Base-by-base conservation (phyloP, 2,329 filamentous ascomycete genomes). In the Cyclaneusma minus region DNA sequence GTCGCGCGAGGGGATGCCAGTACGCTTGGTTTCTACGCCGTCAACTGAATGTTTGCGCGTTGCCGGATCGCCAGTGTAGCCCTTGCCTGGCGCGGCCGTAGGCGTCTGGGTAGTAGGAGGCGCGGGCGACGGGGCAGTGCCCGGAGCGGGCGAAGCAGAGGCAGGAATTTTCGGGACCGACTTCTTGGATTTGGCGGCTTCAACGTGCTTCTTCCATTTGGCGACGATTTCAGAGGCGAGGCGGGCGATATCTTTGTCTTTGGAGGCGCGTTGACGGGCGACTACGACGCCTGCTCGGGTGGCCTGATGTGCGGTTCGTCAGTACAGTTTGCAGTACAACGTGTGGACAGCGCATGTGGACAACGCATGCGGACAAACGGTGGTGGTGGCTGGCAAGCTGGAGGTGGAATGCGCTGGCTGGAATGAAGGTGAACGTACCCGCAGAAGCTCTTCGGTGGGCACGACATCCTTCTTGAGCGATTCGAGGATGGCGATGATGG, bases 231-330 rank as follows among this genome's bases (percentile, higher is more conserved):
- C 80, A 32, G 68, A 64, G 3, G 89, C 84, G 22, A 81, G 61
- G 27, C 70, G 68, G 24, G 76, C 73, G 40, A 95, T 77, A 22
- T 85, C 72, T 50, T 81, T 84, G 60, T 91, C 78, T 30, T 72
- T 52, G 50, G 91, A 84, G 33, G 78, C 55, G 28, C 72, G 64
- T 26, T 76, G 68, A 49, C 84, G 87, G 50, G 85, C 87, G 35
- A 95, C 80, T 26, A 78, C 72, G 38, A 93, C 76, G 41, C 89
- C 89, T 27, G 92, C 87, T 41, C 78, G 80, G n/a, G 87, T 95
- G 21, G 78, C 64, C 72, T 77, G 29, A 30, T 32, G 21, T 21
- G 28, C 23, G 18, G 7, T 13, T 28, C 12, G 36, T 36, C 35
- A 41, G 40, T 43, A 35, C 32, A 29, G 23, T 25, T 25, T 13